A percentile compares a stretch with the other conserved stretches of the same genome.
Evolutionary conservation across 2,329 filamentous ascomycete genomes (phyloP).

Genomic region (Colletotrichum sp.): DNA sequence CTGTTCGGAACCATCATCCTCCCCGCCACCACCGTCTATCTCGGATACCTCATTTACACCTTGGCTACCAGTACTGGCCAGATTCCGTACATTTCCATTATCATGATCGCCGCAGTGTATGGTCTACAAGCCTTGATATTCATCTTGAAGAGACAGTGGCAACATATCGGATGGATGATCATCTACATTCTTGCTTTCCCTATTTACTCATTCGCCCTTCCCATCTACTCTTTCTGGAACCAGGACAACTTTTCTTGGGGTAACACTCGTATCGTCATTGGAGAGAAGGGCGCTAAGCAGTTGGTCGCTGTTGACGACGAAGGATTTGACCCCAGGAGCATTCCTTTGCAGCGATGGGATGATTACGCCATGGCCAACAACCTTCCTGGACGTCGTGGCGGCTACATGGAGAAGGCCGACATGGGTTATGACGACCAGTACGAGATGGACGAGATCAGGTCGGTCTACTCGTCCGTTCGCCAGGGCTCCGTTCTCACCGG

Average conservation of each 20-base stretch:
- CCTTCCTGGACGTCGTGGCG: constrained; percentile 87
- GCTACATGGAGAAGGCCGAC: constrained; percentile 67
- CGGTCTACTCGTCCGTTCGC: constrained; percentile 90
- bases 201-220: constrained; percentile 89
- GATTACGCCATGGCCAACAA: constrained; percentile 89
- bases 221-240: constrained; percentile 99
- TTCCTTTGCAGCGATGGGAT: constrained; percentile 96
- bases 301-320: constrained; percentile 87
- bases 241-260: constrained; percentile 99
- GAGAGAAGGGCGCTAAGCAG: constrained; percentile 89
- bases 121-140: constrained; percentile 97
- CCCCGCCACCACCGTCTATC: constrained; percentile 85
- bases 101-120: constrained; percentile 90
- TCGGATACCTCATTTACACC: constrained; percentile 85
- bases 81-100: constrained; percentile 85
- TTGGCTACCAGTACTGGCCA: constrained; percentile 72
- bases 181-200: constrained; percentile 97
- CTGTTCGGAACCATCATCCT: constrained; percentile 91
- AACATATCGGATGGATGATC: constrained; percentile 99
- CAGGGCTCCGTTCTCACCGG: constrained; percentile 88
- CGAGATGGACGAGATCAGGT: constrained; percentile 98
- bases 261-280: constrained; percentile 96
- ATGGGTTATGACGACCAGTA: constrained; percentile 77
- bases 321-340: constrained; percentile 87
- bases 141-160: constrained; percentile 96